Base-by-base conservation (phyloP, 2,329 filamentous ascomycete genomes). In the Alternaria viburni region DNA sequence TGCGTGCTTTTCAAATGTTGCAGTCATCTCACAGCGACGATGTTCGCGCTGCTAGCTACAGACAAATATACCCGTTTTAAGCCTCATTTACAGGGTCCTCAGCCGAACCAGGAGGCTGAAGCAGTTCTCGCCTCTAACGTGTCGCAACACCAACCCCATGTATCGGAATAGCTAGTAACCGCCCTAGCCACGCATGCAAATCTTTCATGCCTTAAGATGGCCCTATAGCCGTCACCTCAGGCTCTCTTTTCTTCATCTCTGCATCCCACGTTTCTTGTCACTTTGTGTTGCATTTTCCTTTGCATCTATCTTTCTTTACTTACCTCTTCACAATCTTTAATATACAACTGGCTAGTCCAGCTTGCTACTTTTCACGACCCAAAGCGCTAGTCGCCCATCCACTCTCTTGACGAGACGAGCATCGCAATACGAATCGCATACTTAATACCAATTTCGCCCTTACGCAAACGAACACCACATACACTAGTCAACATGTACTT, bases 341-440 rank as follows among this genome's bases (percentile, higher is more conserved):
- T 77, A 59, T 28, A 54, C 32, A 70, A 57, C 75, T 80, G 77
- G 78, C 77, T 71, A 79, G 77, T 71, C 77, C 77, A 79, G 74
- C 65, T 74, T 72, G 50, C 51, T 36, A 41, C 25, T 25, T 15
- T 41, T 62, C 15, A 30, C 13, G 41, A 50, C 25, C 23, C 54
- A 75, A 71, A 80, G 78, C 78, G 78, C 78, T 75, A 80, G 78
- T 73, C 77, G 78, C 77, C 73, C 73, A 64, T 71, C 46, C 68
- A 67, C 64, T 75, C 71, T 67, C 69, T 74, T 66, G 57, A 67
- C 65, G 69, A 65, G 65, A 63, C 65, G 57, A 43, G n/a, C 25
- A 51, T 60, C 52, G 43, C 58, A 49, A 63, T 69, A 72, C 66
- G n/a, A 51, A 47, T 54, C 41, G 49, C 28, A 68, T 77, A 77